Percentiles rank a stretch among this genome's conserved stretches.
phyloP scores from a whole-genome alignment of 208 protist species.

The Endotrypanum monterogeii region DNA sequence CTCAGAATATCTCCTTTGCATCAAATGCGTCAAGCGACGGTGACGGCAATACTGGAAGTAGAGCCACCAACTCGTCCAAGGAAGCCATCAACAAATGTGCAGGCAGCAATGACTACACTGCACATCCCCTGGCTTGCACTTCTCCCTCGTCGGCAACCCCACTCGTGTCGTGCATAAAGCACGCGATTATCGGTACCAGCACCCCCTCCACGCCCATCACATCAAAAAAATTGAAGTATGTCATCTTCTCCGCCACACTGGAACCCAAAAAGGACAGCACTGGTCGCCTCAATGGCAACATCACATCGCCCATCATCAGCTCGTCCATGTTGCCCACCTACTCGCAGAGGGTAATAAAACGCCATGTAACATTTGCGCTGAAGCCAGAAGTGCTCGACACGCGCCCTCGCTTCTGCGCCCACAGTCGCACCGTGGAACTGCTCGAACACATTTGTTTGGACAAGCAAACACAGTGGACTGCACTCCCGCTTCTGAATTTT shows the following conservation, averaged over 20 bases:
- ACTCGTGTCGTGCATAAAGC: constrained; percentile 17
- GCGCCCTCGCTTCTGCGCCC: constrained; percentile 20
- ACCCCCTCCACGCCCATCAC: background rate
- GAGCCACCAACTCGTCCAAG: background rate
- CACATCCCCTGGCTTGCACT: background rate
- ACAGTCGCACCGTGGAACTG: constrained; percentile 26
- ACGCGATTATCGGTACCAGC: background rate
- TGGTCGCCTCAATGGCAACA: background rate
- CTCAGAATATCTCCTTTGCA: constrained; percentile 22
- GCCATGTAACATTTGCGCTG: constrained; percentile 32
- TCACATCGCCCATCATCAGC: background rate
- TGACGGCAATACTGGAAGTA: background rate
- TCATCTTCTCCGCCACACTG: constrained; percentile 23
- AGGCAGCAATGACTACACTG: background rate
- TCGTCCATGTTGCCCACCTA: background rate
- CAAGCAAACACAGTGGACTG: constrained; percentile 24
- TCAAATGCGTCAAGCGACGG: constrained; percentile 1
- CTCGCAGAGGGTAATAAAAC: constrained; percentile 5
- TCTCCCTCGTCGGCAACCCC: background rate
- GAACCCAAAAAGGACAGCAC: background rate
- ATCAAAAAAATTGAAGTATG: constrained; percentile 29
- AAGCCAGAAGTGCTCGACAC: constrained; percentile 32
- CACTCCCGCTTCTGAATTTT: constrained; percentile 19
- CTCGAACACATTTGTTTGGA: constrained; percentile 36
- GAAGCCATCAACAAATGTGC: background rate